Percentiles rank a stretch among this genome's conserved stretches.
Conservation (phyloP, 805 yeast species). For the Starmerella davenportii region DNA sequence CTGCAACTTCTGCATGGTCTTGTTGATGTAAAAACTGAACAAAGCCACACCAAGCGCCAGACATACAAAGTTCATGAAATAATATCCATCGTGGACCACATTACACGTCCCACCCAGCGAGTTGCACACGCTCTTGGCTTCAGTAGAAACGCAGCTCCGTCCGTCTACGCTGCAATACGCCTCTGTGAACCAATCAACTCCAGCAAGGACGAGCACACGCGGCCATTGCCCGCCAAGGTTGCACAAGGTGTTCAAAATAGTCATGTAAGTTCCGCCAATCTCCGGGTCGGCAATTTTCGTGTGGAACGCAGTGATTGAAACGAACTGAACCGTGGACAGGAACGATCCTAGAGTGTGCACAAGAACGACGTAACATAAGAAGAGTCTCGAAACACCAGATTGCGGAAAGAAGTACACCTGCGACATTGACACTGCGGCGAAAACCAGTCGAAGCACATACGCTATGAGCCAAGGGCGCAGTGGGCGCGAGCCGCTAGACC, state of each 20-base stretch:
- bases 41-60: constrained; percentile 45
- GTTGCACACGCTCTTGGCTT: constrained; percentile 33
- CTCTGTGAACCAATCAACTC: constrained; percentile 63
- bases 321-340: constrained; percentile 90
- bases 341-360: constrained; percentile 78
- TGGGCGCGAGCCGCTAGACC: constrained; percentile 60
- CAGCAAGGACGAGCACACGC: constrained; percentile 50
- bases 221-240: constrained; percentile 99
- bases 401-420: constrained; percentile 58
- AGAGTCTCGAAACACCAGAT: constrained; percentile 31
- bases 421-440: constrained; percentile 60
- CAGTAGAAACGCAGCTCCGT: constrained; percentile 24
- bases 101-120: constrained; percentile 38
- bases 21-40: constrained; percentile 47
- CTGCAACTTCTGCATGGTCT: constrained; percentile 48
- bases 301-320: constrained; percentile 84
- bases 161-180: constrained; percentile 33
- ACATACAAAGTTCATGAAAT: constrained; percentile 56
- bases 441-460: constrained; percentile 57
- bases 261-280: constrained; percentile 97
- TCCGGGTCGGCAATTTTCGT: constrained; percentile 88
- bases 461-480: constrained; percentile 82
- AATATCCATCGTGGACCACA: constrained; percentile 62
- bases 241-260: constrained; percentile 76
- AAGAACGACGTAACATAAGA: constrained; percentile 53